Conservation (phyloP, 2,329 filamentous ascomycete genomes). For the Coleophoma cylindrospora region DNA sequence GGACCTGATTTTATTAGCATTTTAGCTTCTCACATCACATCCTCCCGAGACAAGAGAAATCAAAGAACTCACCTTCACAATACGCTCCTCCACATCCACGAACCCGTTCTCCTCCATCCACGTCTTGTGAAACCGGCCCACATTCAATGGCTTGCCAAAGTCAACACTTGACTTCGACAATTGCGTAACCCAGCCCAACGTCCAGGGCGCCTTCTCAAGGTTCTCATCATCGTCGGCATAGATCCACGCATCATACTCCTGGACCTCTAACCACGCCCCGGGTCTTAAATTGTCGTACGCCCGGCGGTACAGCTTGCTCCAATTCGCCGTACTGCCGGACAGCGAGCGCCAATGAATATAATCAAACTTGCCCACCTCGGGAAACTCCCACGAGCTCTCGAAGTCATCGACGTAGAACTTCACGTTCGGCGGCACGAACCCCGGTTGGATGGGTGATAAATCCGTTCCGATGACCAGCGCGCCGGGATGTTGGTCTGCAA, state of each 20-base stretch:
- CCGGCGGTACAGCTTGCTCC: conserved; percentile 45
- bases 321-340: conserved; percentile 49
- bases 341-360: conserved; percentile 53
- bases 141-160: no score
- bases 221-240: background rate
- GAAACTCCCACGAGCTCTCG: conserved; percentile 28
- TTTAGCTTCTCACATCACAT: no score
- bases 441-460: conserved; percentile 22
- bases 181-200: background rate
- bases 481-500: conserved; percentile 14
- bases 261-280: background rate
- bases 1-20: conserved; percentile 8
- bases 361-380: conserved; percentile 43
- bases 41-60: no score
- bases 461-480: conserved; percentile 17
- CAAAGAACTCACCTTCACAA: no score
- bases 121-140: no score
- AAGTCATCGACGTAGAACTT: conserved; percentile 59
- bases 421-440: conserved; percentile 51
- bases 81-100: no score
- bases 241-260: background rate
- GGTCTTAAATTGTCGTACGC: conserved; percentile 25
- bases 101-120: no score
- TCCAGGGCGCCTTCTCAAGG: background rate
- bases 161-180: no score